Evolutionary conservation across 345 rosid species (phyloP).

Genomic region (Durio zibethinus): DNA sequence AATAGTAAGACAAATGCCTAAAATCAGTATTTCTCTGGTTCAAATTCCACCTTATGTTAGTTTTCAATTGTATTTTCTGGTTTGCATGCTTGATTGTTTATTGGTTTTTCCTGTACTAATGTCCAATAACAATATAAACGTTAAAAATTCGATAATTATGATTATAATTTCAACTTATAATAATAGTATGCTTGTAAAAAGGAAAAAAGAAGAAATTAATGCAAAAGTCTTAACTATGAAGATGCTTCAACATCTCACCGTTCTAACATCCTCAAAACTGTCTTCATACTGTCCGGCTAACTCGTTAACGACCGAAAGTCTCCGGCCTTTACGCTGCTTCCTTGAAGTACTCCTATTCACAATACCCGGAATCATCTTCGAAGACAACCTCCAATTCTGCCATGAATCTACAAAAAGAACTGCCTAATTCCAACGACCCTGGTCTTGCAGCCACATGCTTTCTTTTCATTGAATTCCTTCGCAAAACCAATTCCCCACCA

Average conservation of each 20-base stretch:
- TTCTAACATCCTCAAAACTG: conserved; percentile 71
- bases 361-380: conserved; percentile 31
- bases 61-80: too few relatives aligned
- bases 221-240: not conserved
- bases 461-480: conserved; percentile 38
- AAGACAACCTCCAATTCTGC: conserved; percentile 50
- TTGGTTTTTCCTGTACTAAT: too few relatives aligned
- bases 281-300: conserved; percentile 89
- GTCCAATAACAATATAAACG: too few relatives aligned
- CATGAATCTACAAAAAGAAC: conserved; percentile 58
- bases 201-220: not conserved
- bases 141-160: too few relatives aligned
- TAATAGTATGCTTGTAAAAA: not conserved
- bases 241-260: conserved; percentile 34
- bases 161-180: too few relatives aligned
- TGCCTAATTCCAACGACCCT: conserved; percentile 45
- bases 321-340: conserved; percentile 46
- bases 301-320: conserved; percentile 44
- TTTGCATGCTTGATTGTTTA: too few relatives aligned
- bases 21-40: too few relatives aligned
- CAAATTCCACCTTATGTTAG: too few relatives aligned
- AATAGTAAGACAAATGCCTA: too few relatives aligned
- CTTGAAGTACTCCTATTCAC: conserved; percentile 26
- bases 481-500: conserved; percentile 35
- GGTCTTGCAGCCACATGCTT: conserved; percentile 29